A percentile compares a stretch with the other conserved stretches of the same genome.
phyloP scores from a whole-genome alignment of 495 filamentous ascomycete species.

The Xeromyces bisporus region DNA sequence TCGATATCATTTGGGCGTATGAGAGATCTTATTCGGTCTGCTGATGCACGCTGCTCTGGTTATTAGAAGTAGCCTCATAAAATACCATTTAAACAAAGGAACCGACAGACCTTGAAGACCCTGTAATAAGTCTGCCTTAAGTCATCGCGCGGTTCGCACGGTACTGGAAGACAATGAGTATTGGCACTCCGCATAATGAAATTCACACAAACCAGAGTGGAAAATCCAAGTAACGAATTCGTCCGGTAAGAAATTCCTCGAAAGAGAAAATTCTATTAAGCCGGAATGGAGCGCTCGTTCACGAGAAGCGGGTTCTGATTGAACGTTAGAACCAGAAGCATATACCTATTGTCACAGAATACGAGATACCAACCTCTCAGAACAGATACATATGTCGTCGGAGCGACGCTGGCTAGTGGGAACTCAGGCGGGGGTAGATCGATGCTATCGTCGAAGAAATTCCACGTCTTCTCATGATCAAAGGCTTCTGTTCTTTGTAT shows the following conservation, averaged over 20 bases:
- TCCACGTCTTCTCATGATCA: constrained; percentile 40
- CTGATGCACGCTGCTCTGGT: constrained; percentile 7
- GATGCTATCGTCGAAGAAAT: constrained; percentile 40
- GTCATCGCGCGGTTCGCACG: constrained; percentile 39
- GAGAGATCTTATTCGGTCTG: constrained; percentile 11
- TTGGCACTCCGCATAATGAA: not conserved
- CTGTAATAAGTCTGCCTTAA: constrained; percentile 49
- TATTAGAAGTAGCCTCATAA: constrained; percentile 1
- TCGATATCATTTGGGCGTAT: constrained; percentile 18
- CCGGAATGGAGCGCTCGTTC: constrained; percentile 54
- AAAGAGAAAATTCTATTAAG: constrained; percentile 41
- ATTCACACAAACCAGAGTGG: constrained; percentile 31
- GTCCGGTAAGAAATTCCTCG: constrained; percentile 41
- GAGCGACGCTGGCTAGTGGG: constrained; percentile 13
- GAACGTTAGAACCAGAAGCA: constrained; percentile 4
- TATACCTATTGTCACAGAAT: not conserved
- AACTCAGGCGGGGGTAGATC: constrained; percentile 21
- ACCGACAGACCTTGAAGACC: constrained; percentile 28
- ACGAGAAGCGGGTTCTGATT: constrained; percentile 30
- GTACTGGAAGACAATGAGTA: constrained; percentile 22
- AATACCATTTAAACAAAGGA: not conserved
- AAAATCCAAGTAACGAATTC: constrained; percentile 62
- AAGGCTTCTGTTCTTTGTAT: constrained; percentile 61
- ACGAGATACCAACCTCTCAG: constrained; percentile 21
- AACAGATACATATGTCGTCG: constrained; percentile 11